phyloP scores from a whole-genome alignment of 495 filamentous ascomycete genomes.

The Daldinia concentrica region DNA sequence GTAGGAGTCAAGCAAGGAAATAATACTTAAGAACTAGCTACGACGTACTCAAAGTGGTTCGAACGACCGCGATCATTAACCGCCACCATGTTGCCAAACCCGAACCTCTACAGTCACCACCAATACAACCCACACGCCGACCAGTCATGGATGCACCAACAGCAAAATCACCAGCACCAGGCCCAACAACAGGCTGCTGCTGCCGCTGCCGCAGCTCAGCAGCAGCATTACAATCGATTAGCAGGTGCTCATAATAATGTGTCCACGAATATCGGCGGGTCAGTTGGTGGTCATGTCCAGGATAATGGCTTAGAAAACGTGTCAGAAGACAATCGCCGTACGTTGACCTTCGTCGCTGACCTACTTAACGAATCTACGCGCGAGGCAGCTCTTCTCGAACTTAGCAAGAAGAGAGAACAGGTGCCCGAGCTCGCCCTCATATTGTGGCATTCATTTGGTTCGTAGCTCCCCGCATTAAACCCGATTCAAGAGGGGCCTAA shows the following conservation, averaged over 20 bases:
- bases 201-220: conserved; percentile 56
- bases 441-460: conserved; percentile 99
- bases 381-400: conserved; percentile 90
- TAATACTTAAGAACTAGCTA: not conserved
- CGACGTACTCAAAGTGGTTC: not conserved
- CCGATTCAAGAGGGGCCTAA: conserved; percentile 14
- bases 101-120: conserved; percentile 69
- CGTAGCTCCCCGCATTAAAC: conserved; percentile 41
- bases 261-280: conserved; percentile 45
- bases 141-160: conserved; percentile 79
- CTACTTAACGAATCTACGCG: conserved; percentile 85
- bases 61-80: conserved; percentile 7
- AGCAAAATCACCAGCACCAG: conserved; percentile 72
- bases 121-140: conserved; percentile 79
- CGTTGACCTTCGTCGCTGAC: conserved; percentile 92
- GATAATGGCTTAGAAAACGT: conserved; percentile 65
- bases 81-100: conserved; percentile 54
- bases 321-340: conserved; percentile 90
- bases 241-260: conserved; percentile 67
- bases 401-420: conserved; percentile 99
- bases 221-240: conserved; percentile 73
- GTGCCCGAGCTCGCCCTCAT: conserved; percentile 96
- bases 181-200: conserved; percentile 71
- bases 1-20: not conserved
- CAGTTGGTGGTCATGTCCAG: conserved; percentile 65